A percentile compares a stretch with the other conserved stretches of the same genome.
These are phyloP conservation scores for Kurtzmaniella quercitrusa DNA, from an alignment of 1,139 yeast species.

Conservation along the genomic window DNA sequence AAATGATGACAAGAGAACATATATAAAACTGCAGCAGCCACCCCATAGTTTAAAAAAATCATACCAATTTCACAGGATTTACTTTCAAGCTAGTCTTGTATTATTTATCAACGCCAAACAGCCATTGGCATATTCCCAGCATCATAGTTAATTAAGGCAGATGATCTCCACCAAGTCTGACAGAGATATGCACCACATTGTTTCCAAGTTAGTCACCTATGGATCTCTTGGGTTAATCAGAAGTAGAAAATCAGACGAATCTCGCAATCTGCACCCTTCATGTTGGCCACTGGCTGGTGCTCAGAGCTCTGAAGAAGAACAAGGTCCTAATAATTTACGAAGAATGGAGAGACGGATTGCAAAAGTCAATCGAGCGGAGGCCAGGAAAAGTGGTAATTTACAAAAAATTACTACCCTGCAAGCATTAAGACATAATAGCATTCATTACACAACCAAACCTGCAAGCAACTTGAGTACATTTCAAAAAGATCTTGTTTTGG, in stretches of 20 bases:
- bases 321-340: not conserved
- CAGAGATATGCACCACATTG: constrained; percentile 6
- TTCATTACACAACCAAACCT: not conserved
- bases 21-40: constrained; percentile 1
- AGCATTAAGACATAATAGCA: constrained; percentile 2
- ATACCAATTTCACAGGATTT: not conserved
- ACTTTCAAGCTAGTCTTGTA: too few species aligned
- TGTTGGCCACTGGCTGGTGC: constrained; percentile 3
- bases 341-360: not conserved
- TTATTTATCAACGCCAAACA: not conserved
- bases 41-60: constrained; percentile 2
- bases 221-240: constrained; percentile 6
- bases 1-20: not conserved
- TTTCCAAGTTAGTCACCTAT: constrained; percentile 7
- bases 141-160: not conserved
- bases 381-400: constrained; percentile 5
- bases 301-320: not conserved
- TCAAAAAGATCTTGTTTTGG: not conserved
- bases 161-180: constrained; percentile 1
- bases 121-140: not conserved
- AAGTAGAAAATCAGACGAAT: constrained; percentile 1
- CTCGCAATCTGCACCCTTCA: not conserved
- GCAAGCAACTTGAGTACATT: not conserved
- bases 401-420: constrained; percentile 6
- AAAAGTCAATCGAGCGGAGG: constrained; percentile 4